Evolutionary conservation across 345 rosid species (phyloP).

Genomic region (Zanthoxylum bungeanum): DNA sequence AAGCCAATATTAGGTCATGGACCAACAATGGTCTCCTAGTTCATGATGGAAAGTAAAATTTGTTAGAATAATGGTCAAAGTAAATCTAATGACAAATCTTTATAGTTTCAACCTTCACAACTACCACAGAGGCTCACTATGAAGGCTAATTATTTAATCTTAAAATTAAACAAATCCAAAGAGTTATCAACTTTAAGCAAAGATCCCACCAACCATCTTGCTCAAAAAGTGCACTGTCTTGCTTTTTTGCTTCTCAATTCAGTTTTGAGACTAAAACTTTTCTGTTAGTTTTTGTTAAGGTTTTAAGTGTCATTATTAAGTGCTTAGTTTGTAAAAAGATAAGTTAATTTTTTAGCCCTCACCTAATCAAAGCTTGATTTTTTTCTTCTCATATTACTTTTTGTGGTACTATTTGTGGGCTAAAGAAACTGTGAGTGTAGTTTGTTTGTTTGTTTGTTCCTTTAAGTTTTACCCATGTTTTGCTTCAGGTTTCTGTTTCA

Average conservation of each 20-base stretch:
- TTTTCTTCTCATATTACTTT: slow-evolving; percentile 21
- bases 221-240: slow-evolving; percentile 10
- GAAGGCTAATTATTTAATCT: neutral
- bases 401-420: slow-evolving; percentile 37
- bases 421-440: slow-evolving; percentile 6
- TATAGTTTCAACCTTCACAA: neutral
- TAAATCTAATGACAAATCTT: neutral
- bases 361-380: slow-evolving; percentile 20
- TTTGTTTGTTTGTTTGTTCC: slow-evolving; percentile 27
- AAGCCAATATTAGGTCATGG: neutral
- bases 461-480: slow-evolving; percentile 26
- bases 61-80: neutral
- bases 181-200: neutral
- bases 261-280: neutral
- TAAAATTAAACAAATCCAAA: neutral
- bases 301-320: too few relatives aligned
- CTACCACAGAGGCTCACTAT: neutral
- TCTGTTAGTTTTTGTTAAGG: too few relatives aligned
- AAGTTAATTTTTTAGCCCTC: slow-evolving; percentile 6
- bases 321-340: slow-evolving; percentile 3
- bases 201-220: neutral
- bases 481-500: slow-evolving; percentile 20
- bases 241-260: slow-evolving; percentile 23
- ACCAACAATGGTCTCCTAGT: neutral
- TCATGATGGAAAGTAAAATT: neutral